Percentiles rank a stretch among this genome's conserved stretches.
Evolutionary conservation across 2,329 filamentous ascomycete species (phyloP).

Genomic region (Epichloe uncinata): DNA sequence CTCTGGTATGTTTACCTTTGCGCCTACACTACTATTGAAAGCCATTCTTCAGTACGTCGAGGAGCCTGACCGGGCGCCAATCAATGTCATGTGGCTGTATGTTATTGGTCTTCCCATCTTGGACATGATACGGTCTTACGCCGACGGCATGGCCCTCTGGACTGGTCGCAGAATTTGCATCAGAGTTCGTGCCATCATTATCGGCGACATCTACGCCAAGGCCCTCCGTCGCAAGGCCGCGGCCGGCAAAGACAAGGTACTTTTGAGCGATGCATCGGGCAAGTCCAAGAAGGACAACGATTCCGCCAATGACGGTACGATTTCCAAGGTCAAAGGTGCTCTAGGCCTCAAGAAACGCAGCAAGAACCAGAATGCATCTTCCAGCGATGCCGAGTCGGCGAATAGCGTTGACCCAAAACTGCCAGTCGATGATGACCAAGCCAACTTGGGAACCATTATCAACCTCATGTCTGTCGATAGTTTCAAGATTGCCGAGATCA

Average conservation of each 20-base stretch:
- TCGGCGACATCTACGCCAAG: conserved; percentile 96
- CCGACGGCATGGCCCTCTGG: conserved; percentile 80
- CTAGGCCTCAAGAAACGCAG: conserved; percentile 50
- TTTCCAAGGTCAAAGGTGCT: conserved; percentile 38
- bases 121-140: conserved; percentile 67
- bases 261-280: conserved; percentile 40
- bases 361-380: conserved; percentile 27
- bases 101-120: conserved; percentile 81
- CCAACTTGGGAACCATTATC: conserved; percentile 94
- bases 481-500: conserved; percentile 94
- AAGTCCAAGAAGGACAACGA: conserved; percentile 25
- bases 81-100: conserved; percentile 89
- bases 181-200: conserved; percentile 81
- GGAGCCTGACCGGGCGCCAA: conserved; percentile 57
- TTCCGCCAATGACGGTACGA: conserved; percentile 22
- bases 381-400: conserved; percentile 21
- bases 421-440: conserved; percentile 50
- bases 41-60: conserved; percentile 93
- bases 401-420: conserved; percentile 23
- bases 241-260: conserved; percentile 57
- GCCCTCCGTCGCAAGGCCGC: conserved; percentile 82
- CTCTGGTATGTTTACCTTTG: conserved; percentile 74
- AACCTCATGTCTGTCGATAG: conserved; percentile 99
- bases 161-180: conserved; percentile 92
- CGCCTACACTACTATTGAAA: conserved; percentile 80